phyloP scores from a whole-genome alignment of 768 basidiomycete species.

The Chalciporus piperatus region DNA sequence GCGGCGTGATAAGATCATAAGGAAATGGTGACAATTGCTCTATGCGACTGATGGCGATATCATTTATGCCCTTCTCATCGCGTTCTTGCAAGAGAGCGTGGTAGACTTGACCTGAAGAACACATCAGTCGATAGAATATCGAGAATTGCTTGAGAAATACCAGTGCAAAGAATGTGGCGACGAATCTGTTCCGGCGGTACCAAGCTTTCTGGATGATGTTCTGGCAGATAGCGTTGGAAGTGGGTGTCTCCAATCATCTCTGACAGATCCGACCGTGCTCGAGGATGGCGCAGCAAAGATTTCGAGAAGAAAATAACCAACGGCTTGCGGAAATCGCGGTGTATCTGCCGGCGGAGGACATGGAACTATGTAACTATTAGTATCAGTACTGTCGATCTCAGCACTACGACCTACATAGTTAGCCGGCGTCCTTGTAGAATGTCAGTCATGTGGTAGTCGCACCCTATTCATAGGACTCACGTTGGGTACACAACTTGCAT shows the following conservation, averaged over 20 bases:
- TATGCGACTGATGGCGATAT: slow-evolving; percentile 90
- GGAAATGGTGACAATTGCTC: slow-evolving; percentile 98
- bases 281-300: slow-evolving; percentile 91
- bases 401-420: slow-evolving; percentile 62
- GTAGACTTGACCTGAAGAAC: slow-evolving; percentile 82
- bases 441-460: slow-evolving; percentile 4
- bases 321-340: slow-evolving; percentile 98
- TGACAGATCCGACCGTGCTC: slow-evolving; percentile 77
- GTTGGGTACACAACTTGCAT: slow-evolving; percentile 99
- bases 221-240: slow-evolving; percentile 94
- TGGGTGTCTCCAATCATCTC: slow-evolving; percentile 88
- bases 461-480: slow-evolving; percentile 42
- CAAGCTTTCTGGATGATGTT: slow-evolving; percentile 67
- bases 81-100: slow-evolving; percentile 85
- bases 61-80: slow-evolving; percentile 85
- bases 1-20: slow-evolving; percentile 89
- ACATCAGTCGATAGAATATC: not conserved
- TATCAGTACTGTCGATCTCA: slow-evolving; percentile 2
- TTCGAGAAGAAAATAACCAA: slow-evolving; percentile 98
- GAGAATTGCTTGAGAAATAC: slow-evolving; percentile 30
- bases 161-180: slow-evolving; percentile 88
- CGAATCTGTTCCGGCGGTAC: slow-evolving; percentile 83
- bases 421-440: slow-evolving; percentile 72
- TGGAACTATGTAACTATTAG: slow-evolving; percentile 63
- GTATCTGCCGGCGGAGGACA: slow-evolving; percentile 93